Conservation (phyloP, 1,284 basidiomycete genomes). For the Boletellus deceptivus region DNA sequence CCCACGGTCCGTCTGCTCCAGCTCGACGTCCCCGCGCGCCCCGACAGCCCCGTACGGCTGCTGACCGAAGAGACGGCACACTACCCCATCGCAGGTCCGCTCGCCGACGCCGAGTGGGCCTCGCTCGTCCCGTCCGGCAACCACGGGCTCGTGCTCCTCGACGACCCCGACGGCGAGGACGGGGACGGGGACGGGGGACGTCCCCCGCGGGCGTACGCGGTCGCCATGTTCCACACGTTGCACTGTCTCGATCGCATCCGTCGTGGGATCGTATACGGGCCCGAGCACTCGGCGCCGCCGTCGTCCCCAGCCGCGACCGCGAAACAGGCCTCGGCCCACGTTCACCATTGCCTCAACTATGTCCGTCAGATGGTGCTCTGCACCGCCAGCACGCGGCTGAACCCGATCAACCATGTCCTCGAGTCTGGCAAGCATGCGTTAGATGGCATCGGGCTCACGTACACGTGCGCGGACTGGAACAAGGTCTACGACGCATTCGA, state of each 20-base stretch:
- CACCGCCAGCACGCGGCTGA: conserved; percentile 25
- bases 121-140: conserved; percentile 32
- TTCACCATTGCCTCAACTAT: conserved; percentile 37
- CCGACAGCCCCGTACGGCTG: background rate
- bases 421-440: conserved; percentile 12
- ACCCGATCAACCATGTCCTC: conserved; percentile 23
- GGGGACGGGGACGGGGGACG: background rate
- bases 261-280: conserved; percentile 13
- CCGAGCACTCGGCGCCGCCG: no score
- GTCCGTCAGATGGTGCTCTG: conserved; percentile 36
- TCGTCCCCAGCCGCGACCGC: no score
- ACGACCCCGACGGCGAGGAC: background rate
- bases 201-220: conserved; percentile 19
- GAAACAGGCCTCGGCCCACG: conserved; percentile 2
- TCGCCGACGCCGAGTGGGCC: conserved; percentile 29
- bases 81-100: conserved; percentile 24
- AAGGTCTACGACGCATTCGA: conserved; percentile 24
- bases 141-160: conserved; percentile 24
- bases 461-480: conserved; percentile 22
- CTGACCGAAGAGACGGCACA: conserved; percentile 32
- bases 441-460: conserved; percentile 24
- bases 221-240: conserved; percentile 24
- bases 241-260: conserved; percentile 27
- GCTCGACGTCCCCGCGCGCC: conserved; percentile 5
- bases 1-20: conserved; percentile 18